Conservation (phyloP, 2,329 filamentous ascomycete species). For the Diaporthe vexans region DNA sequence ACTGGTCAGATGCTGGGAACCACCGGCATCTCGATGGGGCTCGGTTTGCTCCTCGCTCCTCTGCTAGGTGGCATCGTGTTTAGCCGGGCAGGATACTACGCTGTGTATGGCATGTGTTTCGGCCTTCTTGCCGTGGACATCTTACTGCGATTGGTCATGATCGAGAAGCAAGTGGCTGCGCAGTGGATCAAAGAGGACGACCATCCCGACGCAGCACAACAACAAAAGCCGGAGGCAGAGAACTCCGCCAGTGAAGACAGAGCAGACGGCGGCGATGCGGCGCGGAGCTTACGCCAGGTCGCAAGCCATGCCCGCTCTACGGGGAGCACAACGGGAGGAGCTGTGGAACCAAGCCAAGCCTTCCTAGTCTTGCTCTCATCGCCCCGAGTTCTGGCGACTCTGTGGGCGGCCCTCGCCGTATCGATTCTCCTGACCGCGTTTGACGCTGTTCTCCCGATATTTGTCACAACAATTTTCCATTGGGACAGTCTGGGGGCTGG, state of each 20-base stretch:
- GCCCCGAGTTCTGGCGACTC: slow-evolving; percentile 10
- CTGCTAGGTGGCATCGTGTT: slow-evolving; percentile 39
- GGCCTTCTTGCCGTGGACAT: slow-evolving; percentile 36
- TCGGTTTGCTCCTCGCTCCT: slow-evolving; percentile 33
- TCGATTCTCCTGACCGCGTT: slow-evolving; percentile 5
- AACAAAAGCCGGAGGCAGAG: background rate
- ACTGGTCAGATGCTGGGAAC: slow-evolving; percentile 38
- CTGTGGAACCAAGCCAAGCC: slow-evolving; percentile 9
- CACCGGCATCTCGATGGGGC: slow-evolving; percentile 34
- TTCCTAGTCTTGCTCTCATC: slow-evolving; percentile 13
- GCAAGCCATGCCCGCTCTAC: background rate
- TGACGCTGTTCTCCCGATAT: slow-evolving; percentile 6
- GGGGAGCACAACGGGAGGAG: slow-evolving; percentile 5
- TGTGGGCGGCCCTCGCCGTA: slow-evolving; percentile 23
- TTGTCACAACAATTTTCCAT: background rate
- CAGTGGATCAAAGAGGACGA: slow-evolving; percentile 2
- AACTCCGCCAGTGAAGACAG: background rate
- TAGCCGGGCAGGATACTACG: slow-evolving; percentile 31
- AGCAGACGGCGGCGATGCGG: background rate
- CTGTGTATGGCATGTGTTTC: slow-evolving; percentile 35
- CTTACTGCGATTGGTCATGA: slow-evolving; percentile 36
- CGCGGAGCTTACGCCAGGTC: background rate
- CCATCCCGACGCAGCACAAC: background rate
- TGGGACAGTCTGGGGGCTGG: slow-evolving; percentile 19
- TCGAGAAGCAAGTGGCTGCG: slow-evolving; percentile 32